These are phyloP conservation scores for Phycomyces nitens DNA, from an alignment of 192 early-diverging fungal genomes.

Conservation along the genomic window DNA sequence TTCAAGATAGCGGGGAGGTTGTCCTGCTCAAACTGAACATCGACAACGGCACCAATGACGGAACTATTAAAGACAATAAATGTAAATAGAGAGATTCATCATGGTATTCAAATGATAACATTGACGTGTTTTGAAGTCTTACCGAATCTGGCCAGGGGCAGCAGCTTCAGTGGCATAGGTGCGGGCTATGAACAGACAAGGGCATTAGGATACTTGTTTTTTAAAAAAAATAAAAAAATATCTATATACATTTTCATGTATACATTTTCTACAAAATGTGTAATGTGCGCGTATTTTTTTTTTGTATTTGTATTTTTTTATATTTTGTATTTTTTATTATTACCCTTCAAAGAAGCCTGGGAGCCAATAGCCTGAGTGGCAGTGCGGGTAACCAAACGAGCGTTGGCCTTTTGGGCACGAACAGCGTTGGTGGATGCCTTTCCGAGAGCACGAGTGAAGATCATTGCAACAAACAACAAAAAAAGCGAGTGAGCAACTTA, in stretches of 20 bases:
- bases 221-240: too few relatives aligned
- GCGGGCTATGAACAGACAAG: not conserved
- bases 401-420: conserved; percentile 29
- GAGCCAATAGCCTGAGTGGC: conserved; percentile 19
- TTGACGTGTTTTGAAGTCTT: not conserved
- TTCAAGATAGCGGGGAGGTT: conserved; percentile 93
- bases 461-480: conserved; percentile 11
- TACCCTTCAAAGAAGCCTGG: conserved; percentile 17
- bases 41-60: conserved; percentile 98
- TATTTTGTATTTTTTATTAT: not conserved
- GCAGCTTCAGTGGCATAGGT: conserved; percentile 18
- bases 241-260: too few relatives aligned
- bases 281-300: too few relatives aligned
- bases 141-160: conserved; percentile 28
- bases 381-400: conserved; percentile 5
- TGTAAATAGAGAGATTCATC: too few relatives aligned
- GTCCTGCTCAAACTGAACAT: conserved; percentile 92
- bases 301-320: not conserved
- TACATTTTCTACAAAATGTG: too few relatives aligned
- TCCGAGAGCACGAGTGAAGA: conserved; percentile 37
- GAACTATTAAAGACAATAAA: conserved; percentile 43
- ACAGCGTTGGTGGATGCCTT: conserved; percentile 22
- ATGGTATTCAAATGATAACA: too few relatives aligned
- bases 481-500: not conserved
- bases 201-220: not conserved